phyloP scores from a whole-genome alignment of 169 alveolate genomes.

The Plasmodium gallinaceum region DNA sequence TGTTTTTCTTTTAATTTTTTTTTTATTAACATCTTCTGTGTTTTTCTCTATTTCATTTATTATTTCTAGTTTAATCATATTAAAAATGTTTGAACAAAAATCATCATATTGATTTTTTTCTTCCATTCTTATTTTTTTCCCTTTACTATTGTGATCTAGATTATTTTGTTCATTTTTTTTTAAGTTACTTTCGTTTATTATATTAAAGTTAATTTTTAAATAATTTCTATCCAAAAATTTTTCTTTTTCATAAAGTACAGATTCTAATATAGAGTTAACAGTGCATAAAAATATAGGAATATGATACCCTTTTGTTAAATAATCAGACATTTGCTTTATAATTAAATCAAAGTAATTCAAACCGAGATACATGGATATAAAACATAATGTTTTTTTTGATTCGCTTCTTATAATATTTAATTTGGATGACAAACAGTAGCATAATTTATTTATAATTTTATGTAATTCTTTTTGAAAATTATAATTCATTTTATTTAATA shows the following conservation, averaged over 20 bases:
- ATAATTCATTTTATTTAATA: slow-evolving; percentile 68
- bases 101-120: not conserved
- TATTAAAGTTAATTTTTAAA: slow-evolving; percentile 27
- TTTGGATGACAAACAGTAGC: slow-evolving; percentile 65
- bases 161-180: not conserved
- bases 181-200: slow-evolving; percentile 14
- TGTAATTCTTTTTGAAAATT: slow-evolving; percentile 74
- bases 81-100: slow-evolving; percentile 42
- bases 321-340: slow-evolving; percentile 68
- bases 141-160: not conserved
- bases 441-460: slow-evolving; percentile 61
- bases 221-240: slow-evolving; percentile 63
- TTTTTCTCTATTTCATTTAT: slow-evolving; percentile 66
- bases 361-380: slow-evolving; percentile 76
- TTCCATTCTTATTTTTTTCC: not conserved
- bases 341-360: slow-evolving; percentile 61
- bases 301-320: slow-evolving; percentile 70
- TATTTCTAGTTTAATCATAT: slow-evolving; percentile 73
- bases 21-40: slow-evolving; percentile 73
- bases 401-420: slow-evolving; percentile 59
- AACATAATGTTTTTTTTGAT: slow-evolving; percentile 64
- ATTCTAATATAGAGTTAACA: slow-evolving; percentile 56
- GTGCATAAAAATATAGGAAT: slow-evolving; percentile 66
- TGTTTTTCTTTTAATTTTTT: slow-evolving; percentile 63
- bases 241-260: slow-evolving; percentile 49